phyloP scores from a whole-genome alignment of 2,329 filamentous ascomycete genomes.

The Aspergillus calidoustus region DNA sequence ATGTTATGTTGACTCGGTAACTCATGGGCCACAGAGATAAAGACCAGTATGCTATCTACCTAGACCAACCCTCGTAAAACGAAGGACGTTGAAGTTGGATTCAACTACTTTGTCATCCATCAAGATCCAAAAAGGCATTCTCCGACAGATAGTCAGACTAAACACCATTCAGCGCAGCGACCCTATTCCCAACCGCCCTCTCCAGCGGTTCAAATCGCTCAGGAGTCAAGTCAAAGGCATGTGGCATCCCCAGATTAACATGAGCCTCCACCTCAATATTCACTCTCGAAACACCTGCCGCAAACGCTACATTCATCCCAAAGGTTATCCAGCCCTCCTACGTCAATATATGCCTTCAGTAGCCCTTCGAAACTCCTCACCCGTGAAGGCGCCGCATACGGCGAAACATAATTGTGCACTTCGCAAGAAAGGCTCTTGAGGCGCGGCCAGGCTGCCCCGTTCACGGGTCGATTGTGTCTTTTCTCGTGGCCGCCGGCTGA shows the following conservation, averaged over 20 bases:
- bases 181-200: background rate
- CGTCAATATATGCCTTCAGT: conserved; percentile 14
- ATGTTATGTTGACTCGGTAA: too few species aligned
- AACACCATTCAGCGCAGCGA: background rate
- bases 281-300: background rate
- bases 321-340: conserved; percentile 16
- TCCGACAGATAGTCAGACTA: background rate
- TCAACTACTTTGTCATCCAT: too few species aligned
- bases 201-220: too few species aligned
- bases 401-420: too few species aligned
- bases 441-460: background rate
- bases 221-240: conserved; percentile 7
- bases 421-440: too few species aligned
- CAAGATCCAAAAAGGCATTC: too few species aligned
- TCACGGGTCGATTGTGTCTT: too few species aligned
- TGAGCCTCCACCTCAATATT: conserved; percentile 12
- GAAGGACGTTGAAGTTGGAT: too few species aligned
- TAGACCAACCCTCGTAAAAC: too few species aligned
- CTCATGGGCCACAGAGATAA: too few species aligned
- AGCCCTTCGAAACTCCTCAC: background rate
- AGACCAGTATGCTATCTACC: too few species aligned
- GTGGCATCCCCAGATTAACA: conserved; percentile 4
- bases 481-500: too few species aligned
- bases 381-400: conserved; percentile 15
- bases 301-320: conserved; percentile 7